Evolutionary conservation across 352 stramenopile species (phyloP), one percentile per base, ranked within the genome.

Genomic region (Lagenidium sp.): DNA sequence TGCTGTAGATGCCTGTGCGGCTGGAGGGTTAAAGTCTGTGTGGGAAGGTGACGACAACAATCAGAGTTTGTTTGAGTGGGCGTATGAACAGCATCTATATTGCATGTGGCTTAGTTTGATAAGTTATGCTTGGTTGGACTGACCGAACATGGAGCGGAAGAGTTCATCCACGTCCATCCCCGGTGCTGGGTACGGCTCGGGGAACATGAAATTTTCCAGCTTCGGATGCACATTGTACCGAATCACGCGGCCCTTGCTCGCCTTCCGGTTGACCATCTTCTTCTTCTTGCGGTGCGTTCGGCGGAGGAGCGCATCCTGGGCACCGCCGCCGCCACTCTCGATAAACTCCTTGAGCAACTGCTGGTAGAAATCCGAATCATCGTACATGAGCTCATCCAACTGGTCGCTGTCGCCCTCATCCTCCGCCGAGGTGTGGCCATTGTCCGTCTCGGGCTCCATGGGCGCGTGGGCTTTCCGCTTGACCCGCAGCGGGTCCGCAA

Each of bases 121-220:
- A 55, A 50, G 36, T 57, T 68, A 63, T 19, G 44, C 47, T 28
- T 81, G 65, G 28, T 57, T 69, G 39, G 70, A 44, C 38, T 85
- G 72, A 35, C 74, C 80, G 41, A 94, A 94, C 35, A 92, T 60
- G 40, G 82, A 94, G 36, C 72, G 75, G 53, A 91, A 91, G 15
- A 94, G 68, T 56, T 94, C 82, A 36, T 85, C 72, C 8, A 85
- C 63, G 45, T 94, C 79, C 63, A 94, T 88, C 40, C 82, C 70
- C 11, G 77, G 65, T 29, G 65, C 68, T 5, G 69, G 66, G 42
- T 85, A 85, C 53, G 82, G 82, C 38, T 92, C 77, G 0, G 82
- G 82, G 45, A 92, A 94, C 82, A 92, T 94, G 36, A 94, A 94
- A 57, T 94, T 90, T 50, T 94, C 78, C 20, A 94, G 67, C 61